Base-by-base conservation (phyloP, 208 protist species). In the Crithidia brevicula region DNA sequence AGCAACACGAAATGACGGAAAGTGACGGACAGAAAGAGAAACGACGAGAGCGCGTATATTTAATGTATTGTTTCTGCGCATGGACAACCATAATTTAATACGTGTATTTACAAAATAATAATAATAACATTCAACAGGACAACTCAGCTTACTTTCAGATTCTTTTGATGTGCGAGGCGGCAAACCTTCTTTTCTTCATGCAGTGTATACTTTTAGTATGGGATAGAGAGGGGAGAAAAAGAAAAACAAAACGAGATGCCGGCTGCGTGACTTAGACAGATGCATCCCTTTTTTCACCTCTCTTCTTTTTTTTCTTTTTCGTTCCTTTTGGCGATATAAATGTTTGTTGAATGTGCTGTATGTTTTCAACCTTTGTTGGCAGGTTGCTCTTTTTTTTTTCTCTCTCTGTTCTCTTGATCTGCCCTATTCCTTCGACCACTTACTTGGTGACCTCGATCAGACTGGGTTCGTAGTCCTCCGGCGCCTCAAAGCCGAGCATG, bases 401-500 rank as follows among this genome's bases (percentile, higher is more conserved):
- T 54, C 18, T 15, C 50, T 36, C 18, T 5, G 3, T 54, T 15
- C 22, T 27, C 36, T 22, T n/a, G n/a, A n/a, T n/a, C n/a, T n/a
- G n/a, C n/a, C n/a, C n/a, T n/a, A n/a, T n/a, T n/a, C n/a, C n/a
- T n/a, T n/a, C n/a, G n/a, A n/a, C n/a, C n/a, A 36, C 15, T 46
- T 76, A 64, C 42, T 77, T 52, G 11, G 76, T 49, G 16, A 94
- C 56, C 25, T 79, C 54, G 72, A 96, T 93, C 57, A 96, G 74
- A 47, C 82, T 91, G 36, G 87, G 79, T 69, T 95, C 92, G 77
- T 98, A 98, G 66, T 83, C 85, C 36, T 83, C 82, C 4, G 96
- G 96, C 40, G 91, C 91, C 27, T 94, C 64, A 58, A 96, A 97
- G 46, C 96, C 96, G 56, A 98, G 87, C 22, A 98, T 45, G 67